Evolutionary conservation across 495 filamentous ascomycete genomes (phyloP).

Genomic region (Staphylotrichum tortipilum): DNA sequence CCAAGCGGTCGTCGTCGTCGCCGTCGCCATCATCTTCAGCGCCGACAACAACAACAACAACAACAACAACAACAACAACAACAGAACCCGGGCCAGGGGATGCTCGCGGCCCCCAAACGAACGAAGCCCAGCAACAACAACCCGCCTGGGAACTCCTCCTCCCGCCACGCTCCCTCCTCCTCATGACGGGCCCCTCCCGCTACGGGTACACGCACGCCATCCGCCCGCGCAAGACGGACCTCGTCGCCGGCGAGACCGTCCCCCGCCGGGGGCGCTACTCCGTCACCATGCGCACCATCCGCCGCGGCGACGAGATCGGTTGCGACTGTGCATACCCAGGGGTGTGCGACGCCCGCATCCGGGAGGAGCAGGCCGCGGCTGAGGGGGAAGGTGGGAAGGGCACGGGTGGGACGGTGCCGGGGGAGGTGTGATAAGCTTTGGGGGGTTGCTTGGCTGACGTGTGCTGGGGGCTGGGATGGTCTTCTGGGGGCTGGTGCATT

Average conservation of each 20-base stretch:
- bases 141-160: constrained; percentile 21
- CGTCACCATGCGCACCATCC: constrained; percentile 22
- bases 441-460: too few species aligned
- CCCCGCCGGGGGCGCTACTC: constrained; percentile 21
- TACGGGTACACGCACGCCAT: constrained; percentile 28
- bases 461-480: too few species aligned
- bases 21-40: too few species aligned
- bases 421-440: too few species aligned
- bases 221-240: constrained; percentile 22
- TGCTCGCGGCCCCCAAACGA: too few species aligned
- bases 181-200: constrained; percentile 23
- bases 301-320: constrained; percentile 14
- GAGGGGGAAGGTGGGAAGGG: background rate
- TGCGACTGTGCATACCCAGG: constrained; percentile 23
- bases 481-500: too few species aligned
- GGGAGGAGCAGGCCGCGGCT: constrained; percentile 15
- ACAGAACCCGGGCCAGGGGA: too few species aligned
- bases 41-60: background rate
- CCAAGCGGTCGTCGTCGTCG: constrained; percentile 21
- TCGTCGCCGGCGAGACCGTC: constrained; percentile 16
- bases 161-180: constrained; percentile 20
- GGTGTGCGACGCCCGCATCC: constrained; percentile 24
- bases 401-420: too few species aligned
- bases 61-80: background rate
- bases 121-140: constrained; percentile 5